These are phyloP conservation scores for Cryptococcus floricola DNA, from an alignment of 1,284 basidiomycete genomes.

Conservation along the genomic window DNA sequence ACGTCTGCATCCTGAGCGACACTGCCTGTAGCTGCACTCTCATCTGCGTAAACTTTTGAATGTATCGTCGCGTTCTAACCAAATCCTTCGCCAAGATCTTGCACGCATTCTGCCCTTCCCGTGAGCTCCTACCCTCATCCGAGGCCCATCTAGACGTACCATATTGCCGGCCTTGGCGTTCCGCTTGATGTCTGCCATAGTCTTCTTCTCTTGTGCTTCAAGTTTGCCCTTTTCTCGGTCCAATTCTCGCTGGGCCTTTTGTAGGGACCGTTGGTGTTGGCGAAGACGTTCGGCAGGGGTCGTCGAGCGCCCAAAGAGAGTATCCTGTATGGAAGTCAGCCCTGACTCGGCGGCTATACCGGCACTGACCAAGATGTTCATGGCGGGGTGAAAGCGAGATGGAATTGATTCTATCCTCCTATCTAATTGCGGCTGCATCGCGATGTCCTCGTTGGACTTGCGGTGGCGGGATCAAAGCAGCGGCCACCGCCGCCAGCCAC, in stretches of 20 bases:
- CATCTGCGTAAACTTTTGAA: constrained; percentile 99
- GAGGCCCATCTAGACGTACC: constrained; percentile 55
- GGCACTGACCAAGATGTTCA: constrained; percentile 40
- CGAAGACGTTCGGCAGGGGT: constrained; percentile 94
- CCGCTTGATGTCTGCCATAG: constrained; percentile 90
- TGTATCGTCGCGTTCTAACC: constrained; percentile 87
- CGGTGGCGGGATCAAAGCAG: background rate
- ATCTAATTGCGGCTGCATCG: background rate
- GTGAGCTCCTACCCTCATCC: background rate
- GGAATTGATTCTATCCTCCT: too few relatives aligned
- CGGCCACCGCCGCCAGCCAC: background rate
- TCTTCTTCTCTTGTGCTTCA: constrained; percentile 92
- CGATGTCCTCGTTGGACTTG: background rate
- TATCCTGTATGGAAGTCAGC: constrained; percentile 59
- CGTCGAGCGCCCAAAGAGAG: constrained; percentile 86
- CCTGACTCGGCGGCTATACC: background rate
- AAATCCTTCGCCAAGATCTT: constrained; percentile 99
- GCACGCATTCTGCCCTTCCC: constrained; percentile 72
- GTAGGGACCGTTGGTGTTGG: constrained; percentile 90
- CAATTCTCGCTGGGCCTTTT: constrained; percentile 94
- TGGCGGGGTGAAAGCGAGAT: constrained; percentile 6
- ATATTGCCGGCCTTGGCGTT: constrained; percentile 94
- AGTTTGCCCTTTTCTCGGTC: constrained; percentile 92
- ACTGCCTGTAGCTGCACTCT: constrained; percentile 97
- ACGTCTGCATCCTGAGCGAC: constrained; percentile 88